Evolutionary conservation across 371 early-diverging fungal genomes (phyloP).

Genomic region (Entomophthora muscae): DNA sequence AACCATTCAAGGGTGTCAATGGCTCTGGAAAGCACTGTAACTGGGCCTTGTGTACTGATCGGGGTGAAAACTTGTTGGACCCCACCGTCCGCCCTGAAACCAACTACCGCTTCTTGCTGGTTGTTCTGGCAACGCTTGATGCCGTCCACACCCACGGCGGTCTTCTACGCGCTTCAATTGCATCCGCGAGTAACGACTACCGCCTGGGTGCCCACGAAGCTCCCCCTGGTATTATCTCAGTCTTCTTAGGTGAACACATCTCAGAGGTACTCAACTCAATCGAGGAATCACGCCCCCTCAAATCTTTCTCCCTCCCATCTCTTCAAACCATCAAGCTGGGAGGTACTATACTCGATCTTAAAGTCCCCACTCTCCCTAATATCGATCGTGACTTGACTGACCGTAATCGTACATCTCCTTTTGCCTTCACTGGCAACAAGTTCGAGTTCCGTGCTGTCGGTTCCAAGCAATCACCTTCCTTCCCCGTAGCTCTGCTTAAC

Average conservation of each 20-base stretch:
- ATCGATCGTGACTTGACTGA: constrained; percentile 93
- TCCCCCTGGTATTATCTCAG: constrained; percentile 92
- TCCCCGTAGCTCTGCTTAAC: constrained; percentile 86
- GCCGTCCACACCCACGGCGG: constrained; percentile 81
- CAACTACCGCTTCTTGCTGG: constrained; percentile 89
- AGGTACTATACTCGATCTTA: constrained; percentile 86
- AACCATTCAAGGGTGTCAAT: constrained; percentile 97
- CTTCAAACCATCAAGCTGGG: constrained; percentile 80
- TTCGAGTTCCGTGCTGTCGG: constrained; percentile 99
- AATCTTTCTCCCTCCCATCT: constrained; percentile 61
- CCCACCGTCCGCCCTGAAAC: constrained; percentile 83
- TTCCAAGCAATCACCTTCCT: constrained; percentile 91
- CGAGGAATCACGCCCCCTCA: constrained; percentile 70
- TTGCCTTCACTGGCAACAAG: constrained; percentile 98
- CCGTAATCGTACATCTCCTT: constrained; percentile 96
- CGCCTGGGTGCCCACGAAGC: constrained; percentile 97
- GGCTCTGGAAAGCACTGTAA: constrained; percentile 98
- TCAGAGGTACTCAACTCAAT: constrained; percentile 80
- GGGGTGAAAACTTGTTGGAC: constrained; percentile 88
- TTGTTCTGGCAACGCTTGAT: constrained; percentile 76
- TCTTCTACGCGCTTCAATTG: constrained; percentile 75
- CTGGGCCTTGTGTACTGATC: constrained; percentile 91
- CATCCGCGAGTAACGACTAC: constrained; percentile 89
- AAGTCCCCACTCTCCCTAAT: constrained; percentile 78
- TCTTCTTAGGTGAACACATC: constrained; percentile 89